Evolutionary conservation across 805 yeast species (phyloP).

Genomic region (Teunomyces barrocoloradensis): DNA sequence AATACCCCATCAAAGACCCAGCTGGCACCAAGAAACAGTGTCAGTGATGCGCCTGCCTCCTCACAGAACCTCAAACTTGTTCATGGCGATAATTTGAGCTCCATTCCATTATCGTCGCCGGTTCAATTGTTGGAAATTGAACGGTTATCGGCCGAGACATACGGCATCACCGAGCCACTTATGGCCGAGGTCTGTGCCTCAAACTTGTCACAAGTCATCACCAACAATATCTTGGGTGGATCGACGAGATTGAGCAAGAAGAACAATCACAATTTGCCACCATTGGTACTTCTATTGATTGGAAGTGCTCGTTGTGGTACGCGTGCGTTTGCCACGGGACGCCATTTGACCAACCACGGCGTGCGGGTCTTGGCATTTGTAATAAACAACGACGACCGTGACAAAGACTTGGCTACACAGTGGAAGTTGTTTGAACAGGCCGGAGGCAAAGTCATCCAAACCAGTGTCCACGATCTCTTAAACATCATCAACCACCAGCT

Average conservation of each 20-base stretch:
- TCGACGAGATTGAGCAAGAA: slow-evolving; percentile 53
- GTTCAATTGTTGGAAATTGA: slow-evolving; percentile 78
- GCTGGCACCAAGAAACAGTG: background rate
- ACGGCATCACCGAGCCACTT: slow-evolving; percentile 47
- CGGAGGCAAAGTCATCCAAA: slow-evolving; percentile 63
- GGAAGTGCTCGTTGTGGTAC: slow-evolving; percentile 79
- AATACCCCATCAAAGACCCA: slow-evolving; percentile 11
- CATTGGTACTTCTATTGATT: slow-evolving; percentile 64
- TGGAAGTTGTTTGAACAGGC: slow-evolving; percentile 51
- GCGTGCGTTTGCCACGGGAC: slow-evolving; percentile 73
- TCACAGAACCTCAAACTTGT: slow-evolving; percentile 17
- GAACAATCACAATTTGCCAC: slow-evolving; percentile 75
- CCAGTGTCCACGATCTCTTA: slow-evolving; percentile 36
- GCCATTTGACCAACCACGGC: slow-evolving; percentile 74
- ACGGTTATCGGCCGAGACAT: slow-evolving; percentile 48
- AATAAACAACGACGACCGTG: slow-evolving; percentile 34
- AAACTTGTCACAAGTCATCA: slow-evolving; percentile 58
- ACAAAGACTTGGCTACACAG: slow-evolving; percentile 48
- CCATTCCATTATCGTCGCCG: slow-evolving; percentile 66
- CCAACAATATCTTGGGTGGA: slow-evolving; percentile 64
- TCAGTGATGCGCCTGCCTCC: background rate
- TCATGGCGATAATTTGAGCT: slow-evolving; percentile 19
- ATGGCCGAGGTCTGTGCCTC: slow-evolving; percentile 68
- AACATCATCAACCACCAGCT: slow-evolving; percentile 41
- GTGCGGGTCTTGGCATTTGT: slow-evolving; percentile 60